Percentiles rank a stretch among this genome's conserved stretches.
These are phyloP conservation scores for Aphanomyces invadans DNA, from an alignment of 352 stramenopile species.

Conservation along the genomic window DNA sequence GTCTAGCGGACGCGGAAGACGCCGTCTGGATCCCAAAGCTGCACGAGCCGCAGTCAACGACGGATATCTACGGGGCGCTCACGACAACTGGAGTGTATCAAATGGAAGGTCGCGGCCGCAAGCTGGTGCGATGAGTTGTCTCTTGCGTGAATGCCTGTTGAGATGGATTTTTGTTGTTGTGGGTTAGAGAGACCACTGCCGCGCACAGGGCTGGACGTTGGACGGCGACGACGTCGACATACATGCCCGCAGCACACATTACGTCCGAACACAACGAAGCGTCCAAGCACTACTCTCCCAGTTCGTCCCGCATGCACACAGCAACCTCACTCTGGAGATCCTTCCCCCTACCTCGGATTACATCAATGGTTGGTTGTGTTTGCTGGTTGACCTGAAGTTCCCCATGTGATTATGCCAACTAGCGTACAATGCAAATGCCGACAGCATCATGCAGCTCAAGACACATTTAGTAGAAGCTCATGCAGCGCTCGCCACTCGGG, in stretches of 20 bases:
- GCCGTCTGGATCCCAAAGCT: conserved; percentile 41
- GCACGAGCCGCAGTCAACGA: conserved; percentile 8
- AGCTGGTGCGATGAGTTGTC: conserved; percentile 31
- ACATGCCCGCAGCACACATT: conserved; percentile 28
- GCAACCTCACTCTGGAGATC: conserved; percentile 42
- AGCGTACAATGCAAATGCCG: neutral
- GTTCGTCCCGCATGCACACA: conserved; percentile 35
- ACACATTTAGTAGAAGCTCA: conserved; percentile 41
- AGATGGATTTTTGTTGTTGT: neutral
- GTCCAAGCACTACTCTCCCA: conserved; percentile 51
- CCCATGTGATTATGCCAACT: too few relatives aligned
- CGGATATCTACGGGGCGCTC: conserved; percentile 37
- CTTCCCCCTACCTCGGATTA: conserved; percentile 60
- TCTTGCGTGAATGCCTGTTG: neutral
- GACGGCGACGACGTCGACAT: neutral
- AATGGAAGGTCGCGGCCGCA: conserved; percentile 48
- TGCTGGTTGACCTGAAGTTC: neutral
- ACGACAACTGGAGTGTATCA: conserved; percentile 55
- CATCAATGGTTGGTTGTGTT: conserved; percentile 56
- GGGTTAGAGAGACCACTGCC: neutral
- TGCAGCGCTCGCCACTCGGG: conserved; percentile 37
- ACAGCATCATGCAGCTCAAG: conserved; percentile 51
- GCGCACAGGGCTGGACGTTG: conserved; percentile 14
- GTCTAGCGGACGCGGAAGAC: conserved; percentile 34
- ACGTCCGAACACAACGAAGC: conserved; percentile 73